Percentiles rank a stretch among this genome's conserved stretches.
phyloP scores from a whole-genome alignment of 495 filamentous ascomycete species.

The Aspergillus baeticus region DNA sequence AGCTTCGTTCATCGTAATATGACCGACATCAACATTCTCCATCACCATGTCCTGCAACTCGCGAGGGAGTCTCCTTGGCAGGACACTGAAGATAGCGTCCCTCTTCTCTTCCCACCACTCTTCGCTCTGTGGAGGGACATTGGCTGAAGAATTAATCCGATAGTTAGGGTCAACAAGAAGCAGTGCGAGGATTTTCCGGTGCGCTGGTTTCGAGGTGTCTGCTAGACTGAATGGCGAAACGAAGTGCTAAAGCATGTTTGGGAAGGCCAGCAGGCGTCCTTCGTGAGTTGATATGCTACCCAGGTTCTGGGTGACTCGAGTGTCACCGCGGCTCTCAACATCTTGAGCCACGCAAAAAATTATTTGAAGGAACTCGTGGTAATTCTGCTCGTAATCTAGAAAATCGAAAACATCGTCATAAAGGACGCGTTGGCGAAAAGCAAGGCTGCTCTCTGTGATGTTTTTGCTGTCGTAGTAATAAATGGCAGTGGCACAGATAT shows the following conservation, averaged over 20 bases:
- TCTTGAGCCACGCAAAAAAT: constrained; percentile 25
- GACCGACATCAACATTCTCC: constrained; percentile 22
- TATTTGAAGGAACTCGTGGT: constrained; percentile 15
- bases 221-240: constrained; percentile 45
- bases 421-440: constrained; percentile 40
- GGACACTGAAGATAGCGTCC: constrained; percentile 16
- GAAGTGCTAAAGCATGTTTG: constrained; percentile 46
- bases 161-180: constrained; percentile 52
- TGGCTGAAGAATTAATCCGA: constrained; percentile 48
- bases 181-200: constrained; percentile 51
- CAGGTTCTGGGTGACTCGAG: constrained; percentile 23
- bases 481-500: constrained; percentile 53
- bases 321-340: not conserved
- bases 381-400: constrained; percentile 16
- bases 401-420: constrained; percentile 7
- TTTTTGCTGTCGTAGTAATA: constrained; percentile 61
- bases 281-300: constrained; percentile 23
- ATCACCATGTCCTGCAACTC: constrained; percentile 42
- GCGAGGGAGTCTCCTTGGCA: constrained; percentile 25
- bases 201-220: constrained; percentile 48
- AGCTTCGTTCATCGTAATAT: constrained; percentile 46
- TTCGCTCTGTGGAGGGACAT: constrained; percentile 51
- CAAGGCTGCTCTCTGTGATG: constrained; percentile 42
- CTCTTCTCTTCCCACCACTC: constrained; percentile 25
- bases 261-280: constrained; percentile 26